A percentile compares a stretch with the other conserved stretches of the same genome.
Conservation (phyloP, 2,329 filamentous ascomycete species). For the Daldinia sp. region DNA sequence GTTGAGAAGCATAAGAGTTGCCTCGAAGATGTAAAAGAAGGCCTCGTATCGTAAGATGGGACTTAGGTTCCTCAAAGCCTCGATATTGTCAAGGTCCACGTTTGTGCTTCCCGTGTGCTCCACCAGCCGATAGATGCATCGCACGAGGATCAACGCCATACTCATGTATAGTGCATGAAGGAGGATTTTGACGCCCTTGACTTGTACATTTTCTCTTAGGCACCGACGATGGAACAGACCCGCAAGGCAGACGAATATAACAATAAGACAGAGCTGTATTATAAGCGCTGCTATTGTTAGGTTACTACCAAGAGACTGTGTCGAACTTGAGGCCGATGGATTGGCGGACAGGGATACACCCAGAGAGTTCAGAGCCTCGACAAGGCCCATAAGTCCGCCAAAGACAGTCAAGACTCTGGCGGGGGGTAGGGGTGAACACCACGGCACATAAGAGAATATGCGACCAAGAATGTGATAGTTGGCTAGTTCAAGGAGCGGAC, state of each 20-base stretch:
- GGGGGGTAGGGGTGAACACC: conserved; percentile 62
- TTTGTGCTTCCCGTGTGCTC: conserved; percentile 52
- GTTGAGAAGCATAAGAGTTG: conserved; percentile 53
- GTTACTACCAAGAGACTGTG: conserved; percentile 48
- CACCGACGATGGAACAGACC: conserved; percentile 55
- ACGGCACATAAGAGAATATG: conserved; percentile 68
- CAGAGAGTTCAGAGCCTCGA: conserved; percentile 58
- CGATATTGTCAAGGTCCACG: conserved; percentile 47
- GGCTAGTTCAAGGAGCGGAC: conserved; percentile 67
- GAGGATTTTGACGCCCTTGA: conserved; percentile 32
- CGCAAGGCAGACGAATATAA: conserved; percentile 55
- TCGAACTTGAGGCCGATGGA: conserved; percentile 40
- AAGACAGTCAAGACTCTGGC: conserved; percentile 57
- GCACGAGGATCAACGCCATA: conserved; percentile 54
- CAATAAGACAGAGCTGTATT: conserved; percentile 58
- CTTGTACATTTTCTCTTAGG: conserved; percentile 23
- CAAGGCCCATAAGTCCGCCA: conserved; percentile 53
- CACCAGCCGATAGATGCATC: conserved; percentile 59
- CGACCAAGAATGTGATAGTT: conserved; percentile 72
- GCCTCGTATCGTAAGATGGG: conserved; percentile 54
- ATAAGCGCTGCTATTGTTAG: conserved; percentile 54
- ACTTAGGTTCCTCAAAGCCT: conserved; percentile 43
- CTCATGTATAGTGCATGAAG: conserved; percentile 55
- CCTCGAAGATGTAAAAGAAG: conserved; percentile 58
- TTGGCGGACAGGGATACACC: conserved; percentile 54